phyloP scores from a whole-genome alignment of 164 flowering plant species.

The Hamamelis virginiana region DNA sequence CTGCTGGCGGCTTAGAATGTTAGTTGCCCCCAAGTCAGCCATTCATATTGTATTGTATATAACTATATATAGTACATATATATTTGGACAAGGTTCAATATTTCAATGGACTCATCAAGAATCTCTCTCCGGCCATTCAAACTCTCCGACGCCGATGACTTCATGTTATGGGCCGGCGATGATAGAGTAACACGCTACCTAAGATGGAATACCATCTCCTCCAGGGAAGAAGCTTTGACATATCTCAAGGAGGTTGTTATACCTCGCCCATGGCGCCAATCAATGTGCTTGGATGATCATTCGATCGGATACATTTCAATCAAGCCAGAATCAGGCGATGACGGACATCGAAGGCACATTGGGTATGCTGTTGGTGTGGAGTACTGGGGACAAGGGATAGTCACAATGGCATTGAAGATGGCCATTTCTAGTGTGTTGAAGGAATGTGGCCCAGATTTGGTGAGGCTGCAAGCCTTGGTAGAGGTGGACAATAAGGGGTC shows the following conservation, averaged over 20 bases:
- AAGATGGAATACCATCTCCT: constrained; percentile 32
- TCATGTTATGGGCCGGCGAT: constrained; percentile 44
- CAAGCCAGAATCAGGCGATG: constrained; percentile 29
- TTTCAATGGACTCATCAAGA: constrained; percentile 22
- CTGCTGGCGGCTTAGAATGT: neutral
- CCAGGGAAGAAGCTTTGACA: constrained; percentile 33
- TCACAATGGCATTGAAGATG: constrained; percentile 36
- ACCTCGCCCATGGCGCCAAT: constrained; percentile 48
- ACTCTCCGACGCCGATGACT: constrained; percentile 44
- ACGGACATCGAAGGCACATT: constrained; percentile 28
- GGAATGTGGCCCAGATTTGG: constrained; percentile 29
- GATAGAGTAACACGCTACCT: constrained; percentile 41
- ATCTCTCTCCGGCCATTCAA: constrained; percentile 38
- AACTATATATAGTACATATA: too few relatives aligned
- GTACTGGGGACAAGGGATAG: constrained; percentile 48
- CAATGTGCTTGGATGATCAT: constrained; percentile 40
- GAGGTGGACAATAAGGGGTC: constrained; percentile 38
- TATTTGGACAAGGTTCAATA: too few relatives aligned
- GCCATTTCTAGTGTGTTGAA: constrained; percentile 29
- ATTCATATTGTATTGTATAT: too few relatives aligned
- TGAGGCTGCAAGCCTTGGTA: constrained; percentile 41
- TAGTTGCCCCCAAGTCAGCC: too few relatives aligned
- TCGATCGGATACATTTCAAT: constrained; percentile 44
- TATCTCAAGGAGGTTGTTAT: constrained; percentile 32
- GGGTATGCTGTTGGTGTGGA: constrained; percentile 32